Evolutionary conservation across 2,329 filamentous ascomycete species (phyloP).

Genomic region (Aspergillus hiratsukae): DNA sequence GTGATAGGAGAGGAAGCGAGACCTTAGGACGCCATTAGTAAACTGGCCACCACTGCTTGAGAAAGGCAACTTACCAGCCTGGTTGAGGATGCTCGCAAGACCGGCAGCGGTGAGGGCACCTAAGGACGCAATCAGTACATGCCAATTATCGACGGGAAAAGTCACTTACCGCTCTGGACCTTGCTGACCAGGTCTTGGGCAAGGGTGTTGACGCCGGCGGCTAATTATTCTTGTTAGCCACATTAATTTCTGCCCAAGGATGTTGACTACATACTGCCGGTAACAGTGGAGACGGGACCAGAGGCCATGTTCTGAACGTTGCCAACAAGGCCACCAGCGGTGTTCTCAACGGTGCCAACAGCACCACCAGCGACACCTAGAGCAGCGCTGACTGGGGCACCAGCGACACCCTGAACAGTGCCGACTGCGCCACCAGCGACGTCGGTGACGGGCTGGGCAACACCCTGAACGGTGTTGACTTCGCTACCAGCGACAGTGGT

Average conservation of each 20-base stretch:
- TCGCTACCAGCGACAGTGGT: constrained; percentile 1
- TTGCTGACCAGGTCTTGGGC: constrained; percentile 10
- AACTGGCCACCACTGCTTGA: background rate
- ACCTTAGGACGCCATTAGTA: background rate
- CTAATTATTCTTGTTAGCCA: constrained; percentile 5
- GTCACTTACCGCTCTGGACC: constrained; percentile 9
- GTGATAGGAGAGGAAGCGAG: constrained; percentile 4
- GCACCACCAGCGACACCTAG: constrained; percentile 2
- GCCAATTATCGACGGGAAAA: background rate
- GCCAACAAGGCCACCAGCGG: constrained; percentile 1
- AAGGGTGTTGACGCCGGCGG: constrained; percentile 6
- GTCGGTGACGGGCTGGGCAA: background rate
- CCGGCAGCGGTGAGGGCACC: constrained; percentile 10
- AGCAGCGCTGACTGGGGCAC: too few relatives aligned
- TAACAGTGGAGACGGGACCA: constrained; percentile 8
- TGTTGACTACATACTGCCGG: constrained; percentile 15
- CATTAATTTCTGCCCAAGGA: background rate
- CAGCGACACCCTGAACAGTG: background rate
- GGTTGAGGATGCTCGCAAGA: constrained; percentile 9
- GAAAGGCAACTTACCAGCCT: constrained; percentile 6
- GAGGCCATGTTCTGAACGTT: background rate
- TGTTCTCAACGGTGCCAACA: background rate
- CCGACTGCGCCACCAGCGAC: constrained; percentile 1
- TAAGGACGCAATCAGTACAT: background rate
- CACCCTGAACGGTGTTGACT: background rate